These are phyloP conservation scores for Rhodotorula sp. DNA, from an alignment of 1,284 basidiomycete species.

Conservation along the genomic window DNA sequence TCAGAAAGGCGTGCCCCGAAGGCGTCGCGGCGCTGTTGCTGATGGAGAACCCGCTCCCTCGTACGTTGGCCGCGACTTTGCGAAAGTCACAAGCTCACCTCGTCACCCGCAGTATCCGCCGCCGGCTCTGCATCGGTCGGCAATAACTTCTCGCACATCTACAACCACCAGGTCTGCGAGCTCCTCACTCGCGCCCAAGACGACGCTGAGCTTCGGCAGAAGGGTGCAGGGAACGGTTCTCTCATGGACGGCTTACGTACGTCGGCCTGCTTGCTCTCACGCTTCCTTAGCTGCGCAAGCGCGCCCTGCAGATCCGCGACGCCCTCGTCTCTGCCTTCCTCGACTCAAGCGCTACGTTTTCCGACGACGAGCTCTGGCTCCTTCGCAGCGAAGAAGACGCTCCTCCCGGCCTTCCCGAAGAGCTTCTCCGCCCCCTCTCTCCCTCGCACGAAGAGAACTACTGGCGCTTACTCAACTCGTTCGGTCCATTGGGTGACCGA, in stretches of 20 bases:
- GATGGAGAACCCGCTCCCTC: neutral
- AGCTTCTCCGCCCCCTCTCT: neutral
- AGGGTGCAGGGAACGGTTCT: neutral
- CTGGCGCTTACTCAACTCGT: constrained; percentile 1
- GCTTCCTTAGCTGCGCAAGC: too few species aligned
- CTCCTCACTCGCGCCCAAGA: neutral
- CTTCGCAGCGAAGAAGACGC: constrained; percentile 10
- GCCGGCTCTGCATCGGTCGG: too few species aligned
- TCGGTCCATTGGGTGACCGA: neutral
- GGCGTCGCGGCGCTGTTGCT: constrained; percentile 6
- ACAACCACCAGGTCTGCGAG: constrained; percentile 1
- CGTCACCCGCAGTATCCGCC: neutral
- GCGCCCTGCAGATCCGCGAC: neutral
- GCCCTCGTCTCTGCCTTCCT: constrained; percentile 1
- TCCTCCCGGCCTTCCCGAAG: neutral
- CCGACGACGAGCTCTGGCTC: constrained; percentile 15
- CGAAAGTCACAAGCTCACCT: too few species aligned
- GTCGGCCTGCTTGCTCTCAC: neutral
- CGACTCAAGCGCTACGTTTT: constrained; percentile 1
- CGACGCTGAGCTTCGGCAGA: neutral
- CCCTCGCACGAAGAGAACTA: neutral
- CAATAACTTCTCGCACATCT: neutral
- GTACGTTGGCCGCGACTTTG: neutral
- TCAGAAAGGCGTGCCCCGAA: neutral
- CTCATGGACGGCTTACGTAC: constrained; percentile 1